Base-by-base conservation (phyloP, 2,329 filamentous ascomycete species). In the Passalora sequoiae region DNA sequence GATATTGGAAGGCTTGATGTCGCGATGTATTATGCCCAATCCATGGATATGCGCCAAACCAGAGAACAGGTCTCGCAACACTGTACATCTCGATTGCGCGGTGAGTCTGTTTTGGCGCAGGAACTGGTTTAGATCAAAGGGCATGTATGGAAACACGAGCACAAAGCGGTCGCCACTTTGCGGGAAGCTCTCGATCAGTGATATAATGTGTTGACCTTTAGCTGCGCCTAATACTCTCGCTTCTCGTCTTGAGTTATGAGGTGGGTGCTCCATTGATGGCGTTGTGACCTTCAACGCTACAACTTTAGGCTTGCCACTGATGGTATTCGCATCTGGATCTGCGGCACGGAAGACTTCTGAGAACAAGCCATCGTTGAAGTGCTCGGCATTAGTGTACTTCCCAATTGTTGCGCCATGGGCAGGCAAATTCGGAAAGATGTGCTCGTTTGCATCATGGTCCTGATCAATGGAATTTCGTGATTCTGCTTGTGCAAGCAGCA, bases 1-100 rank as follows among this genome's bases (percentile, higher is more conserved):
- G 25, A 98, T 76, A 40, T 95, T 94, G 0, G 88, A 89, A 1
- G 92, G 92, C 60, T 98, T 98, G 61, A 98, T 71, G 60, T 98
- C 92, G 44, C 92, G 82, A 63, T 98, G 92, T 42, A 98, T 84
- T 45, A 98, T 89, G 6, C 80, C 84, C 17, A 79, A 68, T 6
- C 64, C 55, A 62, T 98, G 92, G 2, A 96, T 71, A 55, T 85
- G 75, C 2, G 68, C 69, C 2, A 98, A 74, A 5, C 80, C 89
- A 3, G 68, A 64, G 60, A 96, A 84, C 5, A 92, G 60, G 54
- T 89, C 81, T 8, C 67, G 66, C 74, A 92, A 63, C 72, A 78
- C 69, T 9, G 65, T 60, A 6, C 61, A 64, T 42, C 76, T 69
- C 6, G 49, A 31, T 2, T 33, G 60, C 61, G 38, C 39, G 6